Evolutionary conservation across 108 stramenopile genomes (phyloP).

Genomic region (Pseudonitzschia pungens): DNA sequence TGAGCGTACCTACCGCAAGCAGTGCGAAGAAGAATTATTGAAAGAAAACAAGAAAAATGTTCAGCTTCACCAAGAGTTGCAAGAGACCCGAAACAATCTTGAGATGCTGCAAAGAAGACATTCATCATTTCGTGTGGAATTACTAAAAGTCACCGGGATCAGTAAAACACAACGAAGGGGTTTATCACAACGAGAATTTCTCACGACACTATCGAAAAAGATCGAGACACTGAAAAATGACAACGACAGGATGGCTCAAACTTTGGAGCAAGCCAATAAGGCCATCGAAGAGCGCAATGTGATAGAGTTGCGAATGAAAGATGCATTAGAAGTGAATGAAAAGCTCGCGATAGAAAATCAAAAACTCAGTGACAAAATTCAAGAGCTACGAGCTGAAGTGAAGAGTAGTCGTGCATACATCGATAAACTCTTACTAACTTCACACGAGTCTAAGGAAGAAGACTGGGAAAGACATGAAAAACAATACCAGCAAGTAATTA

Average conservation of each 20-base stretch:
- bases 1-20: slow-evolving; percentile 19
- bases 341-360: slow-evolving; percentile 31
- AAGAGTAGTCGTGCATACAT: slow-evolving; percentile 35
- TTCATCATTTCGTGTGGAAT: slow-evolving; percentile 17
- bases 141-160: slow-evolving; percentile 26
- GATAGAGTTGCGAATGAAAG: slow-evolving; percentile 17
- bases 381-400: slow-evolving; percentile 34
- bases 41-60: slow-evolving; percentile 21
- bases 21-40: slow-evolving; percentile 25
- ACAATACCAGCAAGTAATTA: slow-evolving; percentile 36
- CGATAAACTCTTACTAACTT: slow-evolving; percentile 32
- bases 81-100: slow-evolving; percentile 19
- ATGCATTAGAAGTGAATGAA: slow-evolving; percentile 16
- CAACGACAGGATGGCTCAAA: slow-evolving; percentile 13
- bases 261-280: slow-evolving; percentile 4
- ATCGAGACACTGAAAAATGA: slow-evolving; percentile 25
- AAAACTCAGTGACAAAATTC: slow-evolving; percentile 24
- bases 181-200: slow-evolving; percentile 24
- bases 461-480: slow-evolving; percentile 42
- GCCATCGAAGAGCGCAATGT: slow-evolving; percentile 23
- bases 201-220: slow-evolving; percentile 15
- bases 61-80: slow-evolving; percentile 21
- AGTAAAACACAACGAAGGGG: slow-evolving; percentile 5
- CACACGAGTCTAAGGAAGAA: slow-evolving; percentile 29
- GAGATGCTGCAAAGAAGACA: slow-evolving; percentile 30